Evolutionary conservation across 306 rosid genomes (phyloP), one percentile per base, ranked within the genome.

Genomic region (Boehmeria nivea): DNA sequence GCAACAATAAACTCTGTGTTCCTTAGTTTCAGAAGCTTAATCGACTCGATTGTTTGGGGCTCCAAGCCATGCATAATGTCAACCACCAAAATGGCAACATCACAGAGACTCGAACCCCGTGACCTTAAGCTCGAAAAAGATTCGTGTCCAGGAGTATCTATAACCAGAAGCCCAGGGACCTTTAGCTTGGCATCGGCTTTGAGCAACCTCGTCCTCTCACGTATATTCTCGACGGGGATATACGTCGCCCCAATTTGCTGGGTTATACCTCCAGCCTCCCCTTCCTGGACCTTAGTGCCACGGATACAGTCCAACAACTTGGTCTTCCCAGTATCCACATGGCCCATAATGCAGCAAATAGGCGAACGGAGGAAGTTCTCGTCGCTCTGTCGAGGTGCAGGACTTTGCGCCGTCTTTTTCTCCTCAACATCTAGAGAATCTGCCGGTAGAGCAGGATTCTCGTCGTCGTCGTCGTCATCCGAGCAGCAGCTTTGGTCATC

Each of bases 291-390:
- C 71, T 84, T 84, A 51, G 96, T 91, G 48, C 96, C 88, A 55
- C 95, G 82, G 59, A 91, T 87, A 60, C 89, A 82, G 68, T 91
- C 98, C 73, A 91, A 77, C 46, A 91, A 78, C 75, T 91, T 87
- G 43, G 98, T 91, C 70, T 91, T 91, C 25, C 98, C 98, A 15
- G 98, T 73, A 58, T 91, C 98, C 12, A 91, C 98, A 67, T 91
- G 98, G 40, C 98, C 98, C 98, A 87, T 91, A 64, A 91, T 91
- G 75, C 96, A 87, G 81, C 98, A 91, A 58, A 91, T 91, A 43
- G 98, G 98, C 22, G 96, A 91, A 6, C 96, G 96, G 45, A 91
- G 98, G 72, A 76, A 68, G 27, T 77, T 85, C 50, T 81, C 94
- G 73, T 58, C 78, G 44, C 60, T 65, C 47, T 69, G n/a, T n/a